Percentiles rank a stretch among this genome's conserved stretches.
Evolutionary conservation across 345 rosid species (phyloP).

Genomic region (Erysimum cheiranthoides): DNA sequence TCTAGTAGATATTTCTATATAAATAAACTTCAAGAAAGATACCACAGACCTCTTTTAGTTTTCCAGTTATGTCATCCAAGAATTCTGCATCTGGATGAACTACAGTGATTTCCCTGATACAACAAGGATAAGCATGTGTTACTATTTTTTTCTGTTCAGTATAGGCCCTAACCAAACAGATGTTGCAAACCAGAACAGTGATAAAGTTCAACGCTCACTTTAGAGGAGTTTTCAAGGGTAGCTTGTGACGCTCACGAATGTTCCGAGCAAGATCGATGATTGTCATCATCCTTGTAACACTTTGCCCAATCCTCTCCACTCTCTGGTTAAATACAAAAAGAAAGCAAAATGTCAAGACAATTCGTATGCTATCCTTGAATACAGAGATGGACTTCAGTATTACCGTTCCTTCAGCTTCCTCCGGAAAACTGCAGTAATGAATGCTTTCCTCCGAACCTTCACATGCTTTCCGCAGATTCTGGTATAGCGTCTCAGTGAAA

Average conservation of each 20-base stretch:
- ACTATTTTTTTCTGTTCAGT: background rate
- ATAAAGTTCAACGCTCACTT: slow-evolving; percentile 54
- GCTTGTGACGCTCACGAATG: slow-evolving; percentile 69
- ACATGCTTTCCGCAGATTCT: slow-evolving; percentile 81
- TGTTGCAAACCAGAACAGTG: background rate
- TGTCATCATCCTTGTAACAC: slow-evolving; percentile 89
- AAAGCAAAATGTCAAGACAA: background rate
- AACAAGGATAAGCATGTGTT: slow-evolving; percentile 7
- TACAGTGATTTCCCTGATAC: slow-evolving; percentile 79
- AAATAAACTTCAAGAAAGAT: too few relatives aligned
- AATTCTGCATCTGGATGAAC: slow-evolving; percentile 88
- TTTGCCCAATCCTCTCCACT: slow-evolving; percentile 81
- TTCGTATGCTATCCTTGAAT: background rate
- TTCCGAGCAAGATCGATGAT: slow-evolving; percentile 94
- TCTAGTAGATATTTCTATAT: too few relatives aligned
- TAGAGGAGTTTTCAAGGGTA: slow-evolving; percentile 89
- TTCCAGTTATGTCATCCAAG: slow-evolving; percentile 90
- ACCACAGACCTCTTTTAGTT: slow-evolving; percentile 70
- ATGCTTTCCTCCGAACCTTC: slow-evolving; percentile 80
- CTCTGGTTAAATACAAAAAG: slow-evolving; percentile 55
- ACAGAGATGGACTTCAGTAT: slow-evolving; percentile 18
- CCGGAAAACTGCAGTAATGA: slow-evolving; percentile 83
- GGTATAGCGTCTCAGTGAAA: slow-evolving; percentile 89
- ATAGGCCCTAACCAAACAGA: slow-evolving; percentile 2
- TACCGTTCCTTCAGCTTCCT: slow-evolving; percentile 75